A percentile compares a stretch with the other conserved stretches of the same genome.
Evolutionary conservation across 768 basidiomycete species (phyloP).

Genomic region (Tricholomella constricta): DNA sequence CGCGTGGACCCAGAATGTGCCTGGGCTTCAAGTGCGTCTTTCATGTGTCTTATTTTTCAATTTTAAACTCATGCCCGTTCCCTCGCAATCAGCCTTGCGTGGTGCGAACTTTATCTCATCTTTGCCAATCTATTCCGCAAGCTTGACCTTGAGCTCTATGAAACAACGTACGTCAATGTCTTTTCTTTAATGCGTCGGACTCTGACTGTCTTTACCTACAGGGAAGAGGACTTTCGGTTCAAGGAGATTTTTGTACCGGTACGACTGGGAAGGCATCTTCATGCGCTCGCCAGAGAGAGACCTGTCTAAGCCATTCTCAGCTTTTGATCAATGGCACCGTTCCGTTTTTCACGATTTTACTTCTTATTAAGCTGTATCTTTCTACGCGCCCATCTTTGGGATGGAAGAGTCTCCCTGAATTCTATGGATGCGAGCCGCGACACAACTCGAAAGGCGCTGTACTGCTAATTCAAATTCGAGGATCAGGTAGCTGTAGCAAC

Average conservation of each 20-base stretch:
- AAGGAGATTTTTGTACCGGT: neutral
- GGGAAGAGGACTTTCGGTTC: neutral
- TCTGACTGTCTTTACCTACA: neutral
- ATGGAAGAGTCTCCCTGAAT: no score
- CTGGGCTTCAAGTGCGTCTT: slow-evolving; percentile 6
- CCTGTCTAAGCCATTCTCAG: no score
- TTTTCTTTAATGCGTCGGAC: neutral
- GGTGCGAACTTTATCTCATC: slow-evolving; percentile 10
- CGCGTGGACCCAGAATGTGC: slow-evolving; percentile 17
- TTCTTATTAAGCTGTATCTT: no score
- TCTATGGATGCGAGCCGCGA: no score
- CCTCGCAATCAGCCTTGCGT: slow-evolving; percentile 1
- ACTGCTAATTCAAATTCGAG: no score
- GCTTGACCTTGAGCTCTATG: slow-evolving; percentile 8
- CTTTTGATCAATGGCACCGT: no score
- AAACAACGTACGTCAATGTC: neutral
- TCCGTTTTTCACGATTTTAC: no score
- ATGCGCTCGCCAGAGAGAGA: neutral
- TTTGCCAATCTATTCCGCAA: slow-evolving; percentile 12
- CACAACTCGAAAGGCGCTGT: no score
- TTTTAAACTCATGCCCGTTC: no score
- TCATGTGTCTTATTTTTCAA: neutral
- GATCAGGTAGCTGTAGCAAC: no score
- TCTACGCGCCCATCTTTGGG: no score
- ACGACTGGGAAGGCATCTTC: neutral